Evolutionary conservation across 306 rosid species (phyloP), one percentile per base, ranked within the genome.

Genomic region (Pterocarpus macrocarpus): DNA sequence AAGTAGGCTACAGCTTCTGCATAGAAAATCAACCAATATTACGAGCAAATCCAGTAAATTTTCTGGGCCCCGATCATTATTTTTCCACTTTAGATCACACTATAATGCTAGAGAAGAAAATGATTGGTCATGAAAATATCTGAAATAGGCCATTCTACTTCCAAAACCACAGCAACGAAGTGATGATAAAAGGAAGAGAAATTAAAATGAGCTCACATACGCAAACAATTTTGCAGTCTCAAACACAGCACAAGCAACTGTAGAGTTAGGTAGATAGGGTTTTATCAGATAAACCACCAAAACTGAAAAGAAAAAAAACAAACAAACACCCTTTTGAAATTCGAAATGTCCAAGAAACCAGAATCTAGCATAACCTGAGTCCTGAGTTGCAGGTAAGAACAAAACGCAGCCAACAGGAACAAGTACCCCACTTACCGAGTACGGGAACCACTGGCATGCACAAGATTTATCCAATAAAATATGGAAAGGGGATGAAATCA

Each of bases 381-480:
- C 41, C 49, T 62, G 33, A 65, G 70, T 53, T 75, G 69, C 67
- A 69, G 71, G 71, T 32, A 64, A 77, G 64, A 55, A 83, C 33
- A 73, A 69, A 43, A 43, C 53, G 7, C 13, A 12, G 8, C 76
- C 71, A 80, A 84, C 73, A 53, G 52, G 66, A 81, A 84, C 30
- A 17, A 8, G 16, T 35, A 53, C 4, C 6, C 6, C 83, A 78
- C 61, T 52, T 77, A 73, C 52, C 68, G 66, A 67, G 81, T 58
- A 17, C 66, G n/a, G 0, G 52, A 69, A 69, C 39, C 78, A 34
- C 43, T 45, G 66, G 81, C 90, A 88, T 88, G 86, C 83, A 81
- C 72, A 71, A 17, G 62, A 49, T 68, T 81, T 52, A 67, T 57
- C 52, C 3, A 45, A 68, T 63, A 85, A 62, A 64, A 52, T 78